A percentile compares a stretch with the other conserved stretches of the same genome.
phyloP scores from a whole-genome alignment of 495 filamentous ascomycete genomes.

The Bacidia gigantensis region DNA sequence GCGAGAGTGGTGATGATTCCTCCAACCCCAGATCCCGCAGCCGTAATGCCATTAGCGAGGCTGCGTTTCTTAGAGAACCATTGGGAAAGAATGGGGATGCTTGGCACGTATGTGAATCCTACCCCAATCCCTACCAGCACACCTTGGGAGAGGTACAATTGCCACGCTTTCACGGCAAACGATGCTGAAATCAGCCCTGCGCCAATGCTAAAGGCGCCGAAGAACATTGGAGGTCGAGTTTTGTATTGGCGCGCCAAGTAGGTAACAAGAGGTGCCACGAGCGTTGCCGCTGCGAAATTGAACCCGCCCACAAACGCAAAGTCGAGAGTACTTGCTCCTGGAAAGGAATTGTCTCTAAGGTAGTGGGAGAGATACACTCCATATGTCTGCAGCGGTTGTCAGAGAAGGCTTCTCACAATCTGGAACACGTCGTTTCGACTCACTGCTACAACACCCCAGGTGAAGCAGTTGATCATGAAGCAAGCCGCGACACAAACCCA shows the following conservation, averaged over 20 bases:
- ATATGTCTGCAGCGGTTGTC: slow-evolving; percentile 21
- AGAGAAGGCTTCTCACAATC: not conserved
- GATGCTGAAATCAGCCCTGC: slow-evolving; percentile 32
- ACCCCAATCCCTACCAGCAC: slow-evolving; percentile 36
- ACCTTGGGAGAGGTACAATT: slow-evolving; percentile 39
- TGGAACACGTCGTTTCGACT: too few relatives aligned
- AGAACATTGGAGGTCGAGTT: slow-evolving; percentile 26
- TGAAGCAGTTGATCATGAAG: slow-evolving; percentile 42
- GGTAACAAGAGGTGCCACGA: slow-evolving; percentile 37
- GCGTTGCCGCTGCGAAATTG: slow-evolving; percentile 32
- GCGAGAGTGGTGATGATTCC: slow-evolving; percentile 38
- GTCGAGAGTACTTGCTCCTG: slow-evolving; percentile 28
- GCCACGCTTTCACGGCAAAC: slow-evolving; percentile 34
- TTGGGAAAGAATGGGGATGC: slow-evolving; percentile 33
- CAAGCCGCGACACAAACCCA: slow-evolving; percentile 39
- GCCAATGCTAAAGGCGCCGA: slow-evolving; percentile 30
- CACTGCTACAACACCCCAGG: slow-evolving; percentile 40
- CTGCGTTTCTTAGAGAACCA: slow-evolving; percentile 38
- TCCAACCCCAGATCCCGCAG: slow-evolving; percentile 36
- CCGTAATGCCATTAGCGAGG: slow-evolving; percentile 36
- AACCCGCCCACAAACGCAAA: slow-evolving; percentile 42
- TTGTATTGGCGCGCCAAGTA: slow-evolving; percentile 23
- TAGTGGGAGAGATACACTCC: slow-evolving; percentile 41
- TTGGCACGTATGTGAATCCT: slow-evolving; percentile 36
- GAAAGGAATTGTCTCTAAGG: slow-evolving; percentile 29